Conservation (phyloP, 164 flowering plant species). For the Aristolochia californica region DNA sequence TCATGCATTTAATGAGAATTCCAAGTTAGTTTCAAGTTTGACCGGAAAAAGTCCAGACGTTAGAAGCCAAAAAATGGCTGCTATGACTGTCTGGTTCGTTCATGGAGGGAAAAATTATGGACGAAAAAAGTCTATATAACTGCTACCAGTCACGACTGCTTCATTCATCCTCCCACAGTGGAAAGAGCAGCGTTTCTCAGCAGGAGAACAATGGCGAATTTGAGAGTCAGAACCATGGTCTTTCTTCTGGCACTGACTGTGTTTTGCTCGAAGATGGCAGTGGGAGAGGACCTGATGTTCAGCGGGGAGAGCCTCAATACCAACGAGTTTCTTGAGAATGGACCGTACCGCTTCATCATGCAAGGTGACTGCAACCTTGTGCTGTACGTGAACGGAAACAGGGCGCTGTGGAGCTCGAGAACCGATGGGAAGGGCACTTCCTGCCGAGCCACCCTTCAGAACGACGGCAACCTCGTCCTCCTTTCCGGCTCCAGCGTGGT, state of each 20-base stretch:
- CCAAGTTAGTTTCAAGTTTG: too few relatives aligned
- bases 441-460: slow-evolving; percentile 13
- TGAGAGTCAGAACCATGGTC: not conserved
- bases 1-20: too few relatives aligned
- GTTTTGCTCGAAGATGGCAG: not conserved
- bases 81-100: too few relatives aligned
- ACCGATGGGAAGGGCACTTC: slow-evolving; percentile 12
- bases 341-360: slow-evolving; percentile 14
- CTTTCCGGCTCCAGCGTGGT: slow-evolving; percentile 8
- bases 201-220: too few relatives aligned
- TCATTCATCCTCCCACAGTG: too few relatives aligned
- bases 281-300: slow-evolving; percentile 11
- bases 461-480: slow-evolving; percentile 12
- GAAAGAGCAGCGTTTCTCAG: not conserved
- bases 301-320: slow-evolving; percentile 13
- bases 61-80: too few relatives aligned
- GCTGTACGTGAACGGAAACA: slow-evolving; percentile 10
- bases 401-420: slow-evolving; percentile 12
- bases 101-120: too few relatives aligned
- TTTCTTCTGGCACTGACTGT: not conserved
- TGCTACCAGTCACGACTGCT: too few relatives aligned
- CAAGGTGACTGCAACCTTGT: slow-evolving; percentile 16
- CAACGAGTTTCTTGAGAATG: slow-evolving; percentile 13
- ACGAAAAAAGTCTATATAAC: too few relatives aligned
- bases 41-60: too few relatives aligned